A percentile compares a stretch with the other conserved stretches of the same genome.
Evolutionary conservation across 2,329 filamentous ascomycete species (phyloP).

Genomic region (Alternaria metachromatica): DNA sequence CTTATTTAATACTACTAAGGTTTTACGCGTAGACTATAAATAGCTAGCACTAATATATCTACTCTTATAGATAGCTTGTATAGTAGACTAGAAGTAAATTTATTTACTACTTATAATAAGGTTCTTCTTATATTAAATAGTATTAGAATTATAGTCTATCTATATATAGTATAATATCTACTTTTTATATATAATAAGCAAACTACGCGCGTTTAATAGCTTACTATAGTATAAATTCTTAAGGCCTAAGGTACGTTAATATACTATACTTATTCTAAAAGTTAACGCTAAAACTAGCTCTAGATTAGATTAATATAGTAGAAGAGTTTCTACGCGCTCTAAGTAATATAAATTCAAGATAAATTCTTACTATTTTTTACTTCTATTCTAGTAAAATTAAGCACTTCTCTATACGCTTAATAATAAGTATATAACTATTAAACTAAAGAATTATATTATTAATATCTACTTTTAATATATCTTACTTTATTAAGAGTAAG

Average conservation of each 20-base stretch:
- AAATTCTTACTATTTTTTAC: not conserved
- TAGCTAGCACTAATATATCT: not conserved
- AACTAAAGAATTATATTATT: not conserved
- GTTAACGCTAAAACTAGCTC: not conserved
- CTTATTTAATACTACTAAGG: not conserved
- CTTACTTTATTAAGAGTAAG: slow-evolving; percentile 5
- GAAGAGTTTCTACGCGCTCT: not conserved
- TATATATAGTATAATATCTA: slow-evolving; percentile 4
- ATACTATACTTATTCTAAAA: not conserved
- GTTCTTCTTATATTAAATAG: slow-evolving; percentile 12
- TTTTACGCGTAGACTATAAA: not conserved
- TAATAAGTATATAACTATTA: no score
- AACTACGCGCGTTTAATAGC: slow-evolving; percentile 9
- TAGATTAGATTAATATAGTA: not conserved
- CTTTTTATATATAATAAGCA: slow-evolving; percentile 7
- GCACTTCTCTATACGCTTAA: not conserved
- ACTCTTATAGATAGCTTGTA: not conserved
- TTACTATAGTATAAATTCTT: slow-evolving; percentile 13
- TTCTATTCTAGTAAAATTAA: not conserved
- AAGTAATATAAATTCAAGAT: not conserved
- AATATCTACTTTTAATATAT: slow-evolving; percentile 1
- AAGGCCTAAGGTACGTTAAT: slow-evolving; percentile 5
- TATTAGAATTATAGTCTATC: slow-evolving; percentile 11
- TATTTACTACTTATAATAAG: slow-evolving; percentile 10
- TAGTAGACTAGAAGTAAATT: not conserved